These are phyloP conservation scores for Tricholoma saponaceum DNA, from an alignment of 768 basidiomycete genomes.

Conservation along the genomic window DNA sequence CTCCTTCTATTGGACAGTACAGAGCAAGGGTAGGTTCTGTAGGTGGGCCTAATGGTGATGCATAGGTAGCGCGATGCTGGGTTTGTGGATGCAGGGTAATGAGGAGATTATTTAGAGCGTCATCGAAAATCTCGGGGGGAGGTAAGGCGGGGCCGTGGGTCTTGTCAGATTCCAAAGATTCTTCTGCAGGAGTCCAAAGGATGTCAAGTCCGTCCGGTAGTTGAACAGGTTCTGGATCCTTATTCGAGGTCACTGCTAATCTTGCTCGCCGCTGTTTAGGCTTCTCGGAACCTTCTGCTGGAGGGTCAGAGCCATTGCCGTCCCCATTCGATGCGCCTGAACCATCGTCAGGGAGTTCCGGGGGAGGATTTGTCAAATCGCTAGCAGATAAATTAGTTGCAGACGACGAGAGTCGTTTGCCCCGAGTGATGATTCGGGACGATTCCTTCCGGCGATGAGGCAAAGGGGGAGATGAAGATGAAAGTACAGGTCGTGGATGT, in stretches of 20 bases:
- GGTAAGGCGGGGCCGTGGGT: slow-evolving; percentile 43
- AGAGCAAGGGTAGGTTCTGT: slow-evolving; percentile 81
- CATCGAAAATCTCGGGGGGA: slow-evolving; percentile 71
- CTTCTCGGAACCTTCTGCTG: slow-evolving; percentile 41
- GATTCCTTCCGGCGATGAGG: slow-evolving; percentile 2
- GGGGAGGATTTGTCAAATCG: slow-evolving; percentile 3
- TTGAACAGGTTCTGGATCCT: slow-evolving; percentile 40
- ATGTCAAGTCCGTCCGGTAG: slow-evolving; percentile 57
- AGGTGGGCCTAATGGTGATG: slow-evolving; percentile 47
- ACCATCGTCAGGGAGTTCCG: slow-evolving; percentile 7
- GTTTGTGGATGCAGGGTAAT: slow-evolving; percentile 80
- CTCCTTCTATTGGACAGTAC: slow-evolving; percentile 84
- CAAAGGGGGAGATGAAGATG: slow-evolving; percentile 3
- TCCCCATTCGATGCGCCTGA: slow-evolving; percentile 8
- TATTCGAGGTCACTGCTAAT: slow-evolving; percentile 23
- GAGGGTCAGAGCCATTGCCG: slow-evolving; percentile 10
- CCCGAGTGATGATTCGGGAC: neutral
- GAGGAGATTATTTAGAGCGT: slow-evolving; percentile 69
- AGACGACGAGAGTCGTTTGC: slow-evolving; percentile 2
- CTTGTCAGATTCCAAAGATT: slow-evolving; percentile 25
- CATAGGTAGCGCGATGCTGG: slow-evolving; percentile 67
- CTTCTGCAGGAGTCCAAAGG: slow-evolving; percentile 57
- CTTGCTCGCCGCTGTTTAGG: slow-evolving; percentile 37
- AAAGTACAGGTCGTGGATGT: slow-evolving; percentile 10
- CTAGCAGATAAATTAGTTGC: slow-evolving; percentile 8